Evolutionary conservation across 352 stramenopile species (phyloP).

Genomic region (Halophytophthora polymorphica): DNA sequence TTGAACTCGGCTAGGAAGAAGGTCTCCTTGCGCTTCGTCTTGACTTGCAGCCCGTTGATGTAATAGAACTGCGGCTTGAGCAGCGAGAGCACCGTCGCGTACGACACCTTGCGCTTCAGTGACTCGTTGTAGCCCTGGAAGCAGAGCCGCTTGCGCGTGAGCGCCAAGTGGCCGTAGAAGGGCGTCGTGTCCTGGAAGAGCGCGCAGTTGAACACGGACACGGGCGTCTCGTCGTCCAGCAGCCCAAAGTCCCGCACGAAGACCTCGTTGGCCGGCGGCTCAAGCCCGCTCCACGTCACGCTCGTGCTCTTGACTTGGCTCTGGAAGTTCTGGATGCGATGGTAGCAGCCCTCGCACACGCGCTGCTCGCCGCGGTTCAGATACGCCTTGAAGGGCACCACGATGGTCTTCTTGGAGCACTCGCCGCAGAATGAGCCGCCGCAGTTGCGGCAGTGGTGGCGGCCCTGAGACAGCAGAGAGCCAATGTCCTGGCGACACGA

Average conservation of each 20-base stretch:
- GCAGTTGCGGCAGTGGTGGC: slow-evolving; percentile 82
- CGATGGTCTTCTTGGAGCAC: slow-evolving; percentile 48
- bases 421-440: slow-evolving; percentile 69
- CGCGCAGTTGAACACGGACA: slow-evolving; percentile 76
- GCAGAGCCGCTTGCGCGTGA: slow-evolving; percentile 67
- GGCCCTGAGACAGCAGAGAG: slow-evolving; percentile 58
- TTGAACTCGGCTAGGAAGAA: slow-evolving; percentile 84
- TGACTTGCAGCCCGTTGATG: slow-evolving; percentile 79
- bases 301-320: slow-evolving; percentile 50
- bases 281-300: slow-evolving; percentile 64
- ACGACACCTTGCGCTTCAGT: slow-evolving; percentile 57
- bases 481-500: slow-evolving; percentile 73
- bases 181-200: slow-evolving; percentile 70
- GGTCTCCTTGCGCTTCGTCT: slow-evolving; percentile 57
- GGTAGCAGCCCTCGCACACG: slow-evolving; percentile 72
- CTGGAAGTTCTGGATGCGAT: slow-evolving; percentile 74
- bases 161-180: slow-evolving; percentile 69
- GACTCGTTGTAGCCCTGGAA: slow-evolving; percentile 51
- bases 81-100: slow-evolving; percentile 56
- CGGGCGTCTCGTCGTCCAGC: slow-evolving; percentile 33
- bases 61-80: slow-evolving; percentile 84
- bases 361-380: slow-evolving; percentile 53
- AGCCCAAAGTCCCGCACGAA: slow-evolving; percentile 50
- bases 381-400: slow-evolving; percentile 67
- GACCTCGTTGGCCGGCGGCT: slow-evolving; percentile 27